Base-by-base conservation (phyloP, 2,329 filamentous ascomycete genomes). In the Paracorniculantispora psalliotae region DNA sequence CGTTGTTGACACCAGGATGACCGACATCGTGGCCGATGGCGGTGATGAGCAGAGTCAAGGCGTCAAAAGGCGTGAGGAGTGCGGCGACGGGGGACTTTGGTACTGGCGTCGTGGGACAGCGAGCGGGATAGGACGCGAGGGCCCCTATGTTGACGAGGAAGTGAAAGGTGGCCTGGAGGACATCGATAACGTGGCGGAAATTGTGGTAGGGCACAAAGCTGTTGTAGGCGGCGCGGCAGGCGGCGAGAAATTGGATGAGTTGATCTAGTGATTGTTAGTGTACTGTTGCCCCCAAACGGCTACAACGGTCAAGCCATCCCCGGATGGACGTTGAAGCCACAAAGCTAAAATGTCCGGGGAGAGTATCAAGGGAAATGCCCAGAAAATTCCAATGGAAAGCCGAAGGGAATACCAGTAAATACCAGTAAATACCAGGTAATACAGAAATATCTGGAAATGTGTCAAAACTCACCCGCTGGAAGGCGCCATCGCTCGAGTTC, bases 1-100 rank as follows among this genome's bases (percentile, higher is more conserved):
- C 92, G 71, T 99, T 99, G 77, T 97, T 99, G 68, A 99, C 94
- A 58, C 94, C 94, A 0, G 94, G 94, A 70, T 99, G 94, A 23
- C 94, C 94, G 41, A 97, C 94, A 71, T 99, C 94, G 67, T 99
- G 94, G 44, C 94, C 94, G 68, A 99, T 96, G n/a, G 94, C 94
- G 9, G 93, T 93, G 64, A 97, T 88, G 48, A 99, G 81, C 2
- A 99, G 81, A 0, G 92, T 93, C 56, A 99, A 79, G 5, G 90
- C 90, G 72, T 97, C 92, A 64, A 96, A 91, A 0, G 93, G 92
- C 51, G 83, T 82, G n/a, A 99, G 78, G 25, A 97, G 78, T 47
- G 81, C 78, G 2, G 89, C 90, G 49, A 96, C 83, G 1, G 88
- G 83, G 2, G 84, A 90, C 63, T 80, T 84, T 44, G 68, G 56